These are phyloP conservation scores for Salix koriyanagi DNA, from an alignment of 345 rosid species.

Conservation along the genomic window DNA sequence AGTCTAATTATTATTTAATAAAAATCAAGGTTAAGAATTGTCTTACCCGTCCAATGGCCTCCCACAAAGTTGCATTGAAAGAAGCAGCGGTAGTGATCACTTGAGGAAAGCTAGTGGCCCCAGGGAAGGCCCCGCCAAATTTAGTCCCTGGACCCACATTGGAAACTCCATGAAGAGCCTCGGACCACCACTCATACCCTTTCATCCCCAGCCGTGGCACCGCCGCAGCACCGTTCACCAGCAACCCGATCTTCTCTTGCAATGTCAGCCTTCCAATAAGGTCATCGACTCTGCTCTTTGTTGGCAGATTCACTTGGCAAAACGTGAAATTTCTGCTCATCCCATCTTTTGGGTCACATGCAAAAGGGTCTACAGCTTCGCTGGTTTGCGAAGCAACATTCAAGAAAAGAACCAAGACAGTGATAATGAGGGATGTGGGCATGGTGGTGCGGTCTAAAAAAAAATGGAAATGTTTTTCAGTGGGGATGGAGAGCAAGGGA, in stretches of 20 bases:
- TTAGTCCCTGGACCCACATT: conserved; percentile 31
- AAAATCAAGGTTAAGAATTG: background rate
- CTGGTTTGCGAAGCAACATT: background rate
- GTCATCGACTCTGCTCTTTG: conserved; percentile 20
- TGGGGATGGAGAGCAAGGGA: conserved; percentile 1
- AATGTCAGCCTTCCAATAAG: conserved; percentile 24
- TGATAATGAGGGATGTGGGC: background rate
- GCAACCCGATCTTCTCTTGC: conserved; percentile 23
- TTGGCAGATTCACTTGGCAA: conserved; percentile 24
- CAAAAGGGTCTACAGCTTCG: conserved; percentile 10
- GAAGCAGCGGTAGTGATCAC: conserved; percentile 31
- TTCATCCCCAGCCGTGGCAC: conserved; percentile 23
- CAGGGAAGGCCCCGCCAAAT: conserved; percentile 26
- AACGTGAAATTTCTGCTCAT: conserved; percentile 14
- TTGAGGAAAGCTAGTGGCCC: conserved; percentile 32
- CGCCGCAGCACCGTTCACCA: conserved; percentile 22
- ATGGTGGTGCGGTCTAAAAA: background rate
- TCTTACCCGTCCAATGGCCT: conserved; percentile 29
- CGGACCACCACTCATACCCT: conserved; percentile 35
- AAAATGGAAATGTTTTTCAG: background rate
- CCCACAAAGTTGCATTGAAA: conserved; percentile 29
- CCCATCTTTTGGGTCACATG: conserved; percentile 17
- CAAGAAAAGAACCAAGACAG: background rate
- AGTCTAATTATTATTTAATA: background rate
- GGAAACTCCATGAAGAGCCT: conserved; percentile 34